Evolutionary conservation across 2,329 filamentous ascomycete genomes (phyloP).

Genomic region (Epichloe uncinata): DNA sequence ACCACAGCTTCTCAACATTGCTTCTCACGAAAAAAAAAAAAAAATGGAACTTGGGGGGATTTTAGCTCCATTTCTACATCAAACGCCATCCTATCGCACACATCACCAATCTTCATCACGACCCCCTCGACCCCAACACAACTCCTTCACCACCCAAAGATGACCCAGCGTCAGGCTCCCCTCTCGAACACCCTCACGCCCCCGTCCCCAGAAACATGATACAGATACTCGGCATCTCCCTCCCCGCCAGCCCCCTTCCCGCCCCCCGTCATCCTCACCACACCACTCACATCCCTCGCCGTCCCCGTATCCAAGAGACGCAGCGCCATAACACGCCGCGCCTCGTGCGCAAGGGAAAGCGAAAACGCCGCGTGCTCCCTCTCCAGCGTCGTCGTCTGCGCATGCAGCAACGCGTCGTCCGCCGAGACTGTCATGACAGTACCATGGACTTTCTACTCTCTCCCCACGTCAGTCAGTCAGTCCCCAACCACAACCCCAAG

Average conservation of each 20-base stretch:
- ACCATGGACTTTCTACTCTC: constrained; percentile 43
- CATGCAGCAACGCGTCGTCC: constrained; percentile 55
- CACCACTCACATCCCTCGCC: constrained; percentile 84
- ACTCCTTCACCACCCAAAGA: neutral
- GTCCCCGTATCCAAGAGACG: constrained; percentile 72
- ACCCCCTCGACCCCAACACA: no score
- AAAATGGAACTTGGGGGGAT: no score
- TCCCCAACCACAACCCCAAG: no score
- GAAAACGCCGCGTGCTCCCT: constrained; percentile 57
- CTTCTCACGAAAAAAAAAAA: no score
- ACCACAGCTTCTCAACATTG: no score
- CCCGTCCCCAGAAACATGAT: constrained; percentile 68
- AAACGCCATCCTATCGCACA: no score
- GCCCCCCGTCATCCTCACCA: constrained; percentile 62
- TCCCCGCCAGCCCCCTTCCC: constrained; percentile 17
- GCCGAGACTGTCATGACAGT: constrained; percentile 57
- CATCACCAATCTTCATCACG: no score
- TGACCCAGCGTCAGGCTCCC: constrained; percentile 29
- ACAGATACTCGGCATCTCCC: constrained; percentile 57
- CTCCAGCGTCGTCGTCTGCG: constrained; percentile 52
- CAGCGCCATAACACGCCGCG: constrained; percentile 56
- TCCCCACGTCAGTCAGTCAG: no score
- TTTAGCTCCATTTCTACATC: no score
- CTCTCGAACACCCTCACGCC: constrained; percentile 73
- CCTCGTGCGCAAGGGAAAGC: constrained; percentile 60